Percentiles rank a stretch among this genome's conserved stretches.
Evolutionary conservation across 2,329 filamentous ascomycete species (phyloP).

Genomic region (Sordariomycetes sp.): DNA sequence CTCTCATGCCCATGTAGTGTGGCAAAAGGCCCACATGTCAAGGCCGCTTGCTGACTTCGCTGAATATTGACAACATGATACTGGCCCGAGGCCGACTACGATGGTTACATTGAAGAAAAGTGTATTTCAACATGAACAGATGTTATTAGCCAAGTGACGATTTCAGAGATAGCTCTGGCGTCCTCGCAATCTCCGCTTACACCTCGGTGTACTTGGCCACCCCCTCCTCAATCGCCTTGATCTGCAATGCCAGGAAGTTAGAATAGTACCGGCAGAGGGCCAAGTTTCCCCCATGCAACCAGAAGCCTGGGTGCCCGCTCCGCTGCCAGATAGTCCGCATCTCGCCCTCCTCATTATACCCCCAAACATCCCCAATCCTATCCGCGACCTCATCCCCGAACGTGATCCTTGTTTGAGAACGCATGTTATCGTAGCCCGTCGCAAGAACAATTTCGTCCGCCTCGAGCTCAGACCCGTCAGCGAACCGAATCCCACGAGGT

Average conservation of each 20-base stretch:
- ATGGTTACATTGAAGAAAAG: not conserved
- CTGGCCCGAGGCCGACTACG: too few species aligned
- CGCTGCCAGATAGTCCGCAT: slow-evolving; percentile 42
- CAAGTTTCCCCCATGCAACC: slow-evolving; percentile 53
- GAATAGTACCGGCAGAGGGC: slow-evolving; percentile 50
- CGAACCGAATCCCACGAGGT: slow-evolving; percentile 27
- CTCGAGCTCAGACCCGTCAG: slow-evolving; percentile 40
- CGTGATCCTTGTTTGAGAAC: slow-evolving; percentile 43
- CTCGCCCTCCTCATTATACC: slow-evolving; percentile 44
- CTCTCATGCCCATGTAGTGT: too few species aligned
- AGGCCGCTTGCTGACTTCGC: too few species aligned
- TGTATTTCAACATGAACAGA: not conserved
- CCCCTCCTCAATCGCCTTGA: slow-evolving; percentile 28
- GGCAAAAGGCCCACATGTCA: too few species aligned
- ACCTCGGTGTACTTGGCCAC: slow-evolving; percentile 18
- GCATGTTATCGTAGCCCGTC: slow-evolving; percentile 57
- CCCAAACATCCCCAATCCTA: slow-evolving; percentile 46
- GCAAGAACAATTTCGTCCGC: slow-evolving; percentile 53
- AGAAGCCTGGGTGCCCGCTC: slow-evolving; percentile 50
- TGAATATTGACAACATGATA: too few species aligned
- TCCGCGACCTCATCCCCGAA: slow-evolving; percentile 49
- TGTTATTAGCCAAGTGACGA: not conserved
- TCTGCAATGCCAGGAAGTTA: slow-evolving; percentile 35
- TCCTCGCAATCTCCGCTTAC: not conserved
- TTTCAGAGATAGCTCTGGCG: not conserved